Conservation (phyloP, 2,329 filamentous ascomycete species). For the Dactylellina parvicollis region DNA sequence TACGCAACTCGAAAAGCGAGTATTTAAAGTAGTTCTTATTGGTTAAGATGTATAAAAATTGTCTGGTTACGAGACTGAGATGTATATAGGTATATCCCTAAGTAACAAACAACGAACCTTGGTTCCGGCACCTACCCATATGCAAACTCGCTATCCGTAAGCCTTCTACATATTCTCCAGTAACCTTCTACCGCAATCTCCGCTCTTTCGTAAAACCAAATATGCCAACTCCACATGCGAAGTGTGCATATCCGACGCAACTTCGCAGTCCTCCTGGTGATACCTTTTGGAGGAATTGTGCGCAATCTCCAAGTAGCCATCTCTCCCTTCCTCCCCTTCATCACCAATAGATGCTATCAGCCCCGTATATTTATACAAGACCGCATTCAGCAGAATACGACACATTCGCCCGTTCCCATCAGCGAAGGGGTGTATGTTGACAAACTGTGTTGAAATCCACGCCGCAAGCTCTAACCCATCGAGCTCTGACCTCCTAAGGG, state of each 20-base stretch:
- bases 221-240: constrained; percentile 12
- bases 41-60: too few relatives aligned
- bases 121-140: too few relatives aligned
- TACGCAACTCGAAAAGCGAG: too few relatives aligned
- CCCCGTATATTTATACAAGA: constrained; percentile 31
- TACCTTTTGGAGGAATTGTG: not conserved
- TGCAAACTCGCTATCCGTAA: too few relatives aligned
- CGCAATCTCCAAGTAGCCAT: constrained; percentile 49
- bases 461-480: constrained; percentile 16
- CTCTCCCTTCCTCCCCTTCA: constrained; percentile 4
- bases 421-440: constrained; percentile 28
- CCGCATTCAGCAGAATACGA: constrained; percentile 28
- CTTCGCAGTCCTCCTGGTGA: constrained; percentile 27
- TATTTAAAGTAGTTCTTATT: too few relatives aligned
- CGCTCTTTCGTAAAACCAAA: too few relatives aligned
- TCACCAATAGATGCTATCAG: constrained; percentile 26
- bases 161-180: too few relatives aligned
- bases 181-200: too few relatives aligned
- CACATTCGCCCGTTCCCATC: constrained; percentile 32
- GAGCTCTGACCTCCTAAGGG: not conserved
- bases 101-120: too few relatives aligned
- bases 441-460: constrained; percentile 29
- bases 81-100: too few relatives aligned
- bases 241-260: not conserved
- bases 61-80: too few relatives aligned